Conservation (phyloP, 441 rosid species). For the Erysimum pusillum region DNA sequence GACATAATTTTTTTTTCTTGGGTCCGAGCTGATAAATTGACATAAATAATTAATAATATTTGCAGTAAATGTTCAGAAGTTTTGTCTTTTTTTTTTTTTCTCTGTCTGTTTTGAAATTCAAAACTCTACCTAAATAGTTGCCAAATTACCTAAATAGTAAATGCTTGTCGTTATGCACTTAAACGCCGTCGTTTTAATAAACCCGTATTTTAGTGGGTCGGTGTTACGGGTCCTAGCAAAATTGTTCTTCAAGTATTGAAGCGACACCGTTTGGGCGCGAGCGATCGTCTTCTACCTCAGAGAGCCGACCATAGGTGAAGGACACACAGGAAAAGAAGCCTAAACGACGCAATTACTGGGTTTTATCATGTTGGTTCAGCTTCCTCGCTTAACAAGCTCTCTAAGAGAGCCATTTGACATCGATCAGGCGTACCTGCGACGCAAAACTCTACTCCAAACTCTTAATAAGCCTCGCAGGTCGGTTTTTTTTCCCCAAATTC, state of each 20-base stretch:
- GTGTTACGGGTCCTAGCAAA: constrained; percentile 23
- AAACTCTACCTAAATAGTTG: constrained; percentile 16
- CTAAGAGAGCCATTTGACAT: constrained; percentile 86
- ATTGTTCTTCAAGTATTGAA: constrained; percentile 7
- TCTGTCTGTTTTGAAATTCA: background rate
- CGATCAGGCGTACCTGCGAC: constrained; percentile 89
- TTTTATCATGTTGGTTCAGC: constrained; percentile 65
- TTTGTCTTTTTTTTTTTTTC: background rate
- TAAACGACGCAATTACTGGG: constrained; percentile 33
- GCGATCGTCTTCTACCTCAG: constrained; percentile 28
- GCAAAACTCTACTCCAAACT: constrained; percentile 72
- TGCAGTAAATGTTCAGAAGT: constrained; percentile 3
- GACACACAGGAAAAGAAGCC: constrained; percentile 7
- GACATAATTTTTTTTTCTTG: background rate
- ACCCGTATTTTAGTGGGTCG: constrained; percentile 35
- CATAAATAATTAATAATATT: background rate
- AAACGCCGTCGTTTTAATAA: background rate
- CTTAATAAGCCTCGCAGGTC: constrained; percentile 71
- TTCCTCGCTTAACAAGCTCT: constrained; percentile 88
- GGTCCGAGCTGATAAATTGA: background rate
- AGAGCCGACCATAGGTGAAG: constrained; percentile 20
- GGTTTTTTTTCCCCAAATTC: background rate
- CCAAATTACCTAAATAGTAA: background rate
- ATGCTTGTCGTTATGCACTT: too few relatives aligned
- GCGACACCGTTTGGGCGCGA: constrained; percentile 11